Conservation (phyloP, 1,139 yeast genomes). For the Suzukiozyma palmioleophila region DNA sequence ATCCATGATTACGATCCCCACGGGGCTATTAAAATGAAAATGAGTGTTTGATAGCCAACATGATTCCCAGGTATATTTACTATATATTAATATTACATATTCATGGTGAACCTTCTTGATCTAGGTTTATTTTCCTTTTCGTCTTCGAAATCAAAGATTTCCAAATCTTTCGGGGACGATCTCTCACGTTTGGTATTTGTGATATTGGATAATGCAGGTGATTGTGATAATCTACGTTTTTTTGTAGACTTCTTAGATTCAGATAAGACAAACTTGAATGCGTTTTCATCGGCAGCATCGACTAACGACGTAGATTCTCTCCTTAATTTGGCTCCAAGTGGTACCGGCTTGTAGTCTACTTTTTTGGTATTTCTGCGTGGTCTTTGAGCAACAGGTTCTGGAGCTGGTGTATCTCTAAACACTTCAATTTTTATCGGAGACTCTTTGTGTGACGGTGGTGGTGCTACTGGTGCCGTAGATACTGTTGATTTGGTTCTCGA, state of each 20-base stretch:
- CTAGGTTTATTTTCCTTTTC: constrained; percentile 5
- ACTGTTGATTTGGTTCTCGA: background rate
- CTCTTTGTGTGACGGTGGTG: no score
- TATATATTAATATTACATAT: constrained; percentile 1
- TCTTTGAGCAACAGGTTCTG: background rate
- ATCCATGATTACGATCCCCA: constrained; percentile 78
- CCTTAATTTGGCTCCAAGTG: constrained; percentile 66
- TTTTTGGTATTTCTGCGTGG: constrained; percentile 2
- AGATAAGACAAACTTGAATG: constrained; percentile 13
- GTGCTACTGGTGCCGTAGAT: no score
- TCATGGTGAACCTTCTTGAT: constrained; percentile 8
- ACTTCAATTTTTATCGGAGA: background rate
- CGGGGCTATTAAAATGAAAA: constrained; percentile 81
- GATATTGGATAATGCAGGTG: constrained; percentile 17
- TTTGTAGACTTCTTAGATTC: constrained; percentile 3
- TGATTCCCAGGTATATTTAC: background rate
- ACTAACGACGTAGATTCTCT: constrained; percentile 58
- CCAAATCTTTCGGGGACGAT: constrained; percentile 9
- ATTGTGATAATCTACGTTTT: constrained; percentile 9
- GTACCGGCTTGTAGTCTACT: constrained; percentile 54
- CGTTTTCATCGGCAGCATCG: constrained; percentile 46
- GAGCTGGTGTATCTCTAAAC: background rate
- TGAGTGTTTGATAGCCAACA: constrained; percentile 43
- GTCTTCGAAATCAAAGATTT: constrained; percentile 25
- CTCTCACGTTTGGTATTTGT: constrained; percentile 8